Conservation (phyloP, 352 stramenopile species). For the Globisporangium heterothallicum region DNA sequence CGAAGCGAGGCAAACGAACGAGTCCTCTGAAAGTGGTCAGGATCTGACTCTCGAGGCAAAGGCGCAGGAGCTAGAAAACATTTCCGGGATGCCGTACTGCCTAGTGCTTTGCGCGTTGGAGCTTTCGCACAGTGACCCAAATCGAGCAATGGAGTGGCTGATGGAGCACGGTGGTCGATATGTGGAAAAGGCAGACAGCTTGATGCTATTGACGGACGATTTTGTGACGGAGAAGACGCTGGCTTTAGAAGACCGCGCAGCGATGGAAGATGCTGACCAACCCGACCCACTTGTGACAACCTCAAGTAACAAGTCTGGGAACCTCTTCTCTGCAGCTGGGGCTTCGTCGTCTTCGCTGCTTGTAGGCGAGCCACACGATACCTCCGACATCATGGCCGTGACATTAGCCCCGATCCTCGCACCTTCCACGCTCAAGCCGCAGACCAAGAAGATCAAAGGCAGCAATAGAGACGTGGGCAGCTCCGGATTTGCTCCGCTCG, state of each 20-base stretch:
- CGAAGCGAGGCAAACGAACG: constrained; percentile 18
- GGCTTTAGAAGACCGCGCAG: constrained; percentile 51
- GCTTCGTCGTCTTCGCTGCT: constrained; percentile 6
- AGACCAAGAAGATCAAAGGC: constrained; percentile 6
- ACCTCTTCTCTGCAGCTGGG: constrained; percentile 4
- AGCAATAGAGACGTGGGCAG: constrained; percentile 17
- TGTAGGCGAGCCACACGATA: constrained; percentile 20
- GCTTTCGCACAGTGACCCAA: constrained; percentile 72
- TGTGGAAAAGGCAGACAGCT: constrained; percentile 37
- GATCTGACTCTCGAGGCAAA: constrained; percentile 48
- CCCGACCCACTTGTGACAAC: constrained; percentile 51
- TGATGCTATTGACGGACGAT: constrained; percentile 39
- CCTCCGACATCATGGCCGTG: constrained; percentile 68
- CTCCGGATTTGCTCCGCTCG: constrained; percentile 55
- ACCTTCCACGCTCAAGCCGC: constrained; percentile 22
- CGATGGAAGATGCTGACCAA: constrained; percentile 77
- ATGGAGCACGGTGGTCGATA: constrained; percentile 78
- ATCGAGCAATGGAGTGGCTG: constrained; percentile 85
- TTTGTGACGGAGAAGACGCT: constrained; percentile 43
- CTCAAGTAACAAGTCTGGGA: constrained; percentile 3
- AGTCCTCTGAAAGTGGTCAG: constrained; percentile 2
- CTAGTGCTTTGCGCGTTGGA: constrained; percentile 66
- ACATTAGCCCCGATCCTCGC: constrained; percentile 78
- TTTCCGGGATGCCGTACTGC: constrained; percentile 69
- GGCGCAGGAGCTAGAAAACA: constrained; percentile 62